Evolutionary conservation across 2,329 filamentous ascomycete genomes (phyloP), one percentile per base, ranked within the genome.

Genomic region (Calonectria hawksworthii): DNA sequence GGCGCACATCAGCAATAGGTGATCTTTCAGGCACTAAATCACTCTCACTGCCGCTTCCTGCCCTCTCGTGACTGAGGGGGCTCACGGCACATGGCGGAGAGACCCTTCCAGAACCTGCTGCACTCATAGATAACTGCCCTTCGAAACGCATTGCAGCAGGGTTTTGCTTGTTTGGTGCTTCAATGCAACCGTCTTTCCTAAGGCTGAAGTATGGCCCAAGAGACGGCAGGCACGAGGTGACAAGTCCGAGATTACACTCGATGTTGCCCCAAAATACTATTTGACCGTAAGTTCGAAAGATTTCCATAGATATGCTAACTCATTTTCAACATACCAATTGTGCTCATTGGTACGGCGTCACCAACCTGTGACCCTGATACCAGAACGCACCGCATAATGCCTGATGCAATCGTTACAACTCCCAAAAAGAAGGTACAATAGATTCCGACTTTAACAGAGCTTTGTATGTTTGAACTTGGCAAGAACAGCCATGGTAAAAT

Each of bases 401-500:
- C n/a, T 9, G 34, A 63, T 4, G 9, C 23, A 16, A 63, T 63
- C 1, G 36, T 41, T 1, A 36, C 56, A 21, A 30, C 23, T 9
- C 56, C 56, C n/a, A 63, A 16, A 3, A 63, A 41, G 23, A 63
- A 63, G 4, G 56, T 41, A 26, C 23, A 63, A 41, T 28, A 63
- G 8, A 63, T 26, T 1, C 56, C 36, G 10, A 23, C 34, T 21
- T 63, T 63, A 14, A 41, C 34, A 41, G 38, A 13, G 10, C 14
- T 28, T 4, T 16, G n/a, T 0, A 63, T 8, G 28, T 63, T 63
- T 10, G 26, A 28, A 5, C 56, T 23, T 11, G 56, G 14, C 4
- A 63, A 18, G 23, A 63, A 34, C 1, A 63, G 56, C 56, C 56
- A 63, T 21, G 56, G 56, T 14, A 63, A 28, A 30, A 63, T 28